Conservation (phyloP, 805 yeast species). For the Tetrapisispora taiwanensis region DNA sequence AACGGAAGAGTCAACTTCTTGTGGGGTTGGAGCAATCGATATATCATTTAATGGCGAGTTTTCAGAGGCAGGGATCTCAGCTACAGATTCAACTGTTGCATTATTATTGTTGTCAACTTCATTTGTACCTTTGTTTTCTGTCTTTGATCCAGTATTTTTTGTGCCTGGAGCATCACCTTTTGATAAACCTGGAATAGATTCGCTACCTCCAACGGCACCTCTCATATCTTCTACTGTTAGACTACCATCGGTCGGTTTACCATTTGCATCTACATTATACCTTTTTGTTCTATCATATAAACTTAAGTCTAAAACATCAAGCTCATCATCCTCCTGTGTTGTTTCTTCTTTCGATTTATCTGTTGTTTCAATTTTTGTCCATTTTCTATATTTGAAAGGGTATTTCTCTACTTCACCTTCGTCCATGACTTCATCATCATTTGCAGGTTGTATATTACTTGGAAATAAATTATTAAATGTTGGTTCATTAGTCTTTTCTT, state of each 20-base stretch:
- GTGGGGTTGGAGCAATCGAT: background rate
- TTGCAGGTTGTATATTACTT: conserved; percentile 4
- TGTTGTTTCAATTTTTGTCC: conserved; percentile 11
- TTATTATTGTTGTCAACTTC: background rate
- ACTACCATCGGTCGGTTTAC: background rate
- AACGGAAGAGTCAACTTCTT: background rate
- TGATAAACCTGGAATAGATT: conserved; percentile 36
- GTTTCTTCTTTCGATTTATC: background rate
- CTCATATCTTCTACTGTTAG: conserved; percentile 31
- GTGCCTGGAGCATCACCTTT: conserved; percentile 1
- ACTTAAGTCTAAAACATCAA: conserved; percentile 6
- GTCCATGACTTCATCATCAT: background rate
- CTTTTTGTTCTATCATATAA: conserved; percentile 1
- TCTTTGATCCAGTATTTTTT: background rate
- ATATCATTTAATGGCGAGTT: background rate
- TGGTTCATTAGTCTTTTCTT: background rate
- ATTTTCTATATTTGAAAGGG: conserved; percentile 17
- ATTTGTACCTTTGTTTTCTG: background rate
- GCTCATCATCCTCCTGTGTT: conserved; percentile 3
- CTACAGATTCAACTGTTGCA: background rate
- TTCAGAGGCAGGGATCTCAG: background rate
- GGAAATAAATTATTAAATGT: conserved; percentile 1
- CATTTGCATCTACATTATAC: background rate
- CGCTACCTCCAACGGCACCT: conserved; percentile 43
- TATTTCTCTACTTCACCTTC: conserved; percentile 9